Evolutionary conservation across 768 basidiomycete species (phyloP).

Genomic region (Suillus cothurnatus): DNA sequence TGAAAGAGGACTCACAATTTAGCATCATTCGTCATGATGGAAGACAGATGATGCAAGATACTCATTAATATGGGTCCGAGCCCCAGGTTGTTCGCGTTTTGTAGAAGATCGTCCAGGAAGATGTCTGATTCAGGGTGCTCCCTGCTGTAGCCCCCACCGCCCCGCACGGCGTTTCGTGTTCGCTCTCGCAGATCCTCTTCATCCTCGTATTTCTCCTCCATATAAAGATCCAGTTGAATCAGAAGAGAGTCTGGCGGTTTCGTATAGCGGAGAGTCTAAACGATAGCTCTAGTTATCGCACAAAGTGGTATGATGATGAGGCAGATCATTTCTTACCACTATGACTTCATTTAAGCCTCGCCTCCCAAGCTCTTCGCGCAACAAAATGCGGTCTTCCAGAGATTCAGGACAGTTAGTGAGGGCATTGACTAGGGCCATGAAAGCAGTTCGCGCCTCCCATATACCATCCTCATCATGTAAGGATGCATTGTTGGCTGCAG

Average conservation of each 20-base stretch:
- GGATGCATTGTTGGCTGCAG: conserved; percentile 31
- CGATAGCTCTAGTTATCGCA: conserved; percentile 2
- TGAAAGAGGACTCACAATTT: conserved; percentile 52
- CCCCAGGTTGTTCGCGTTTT: conserved; percentile 50
- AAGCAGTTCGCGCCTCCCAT: conserved; percentile 81
- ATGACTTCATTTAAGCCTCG: conserved; percentile 84
- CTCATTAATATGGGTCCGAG: conserved; percentile 46
- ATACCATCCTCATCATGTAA: conserved; percentile 58
- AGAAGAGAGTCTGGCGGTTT: conserved; percentile 77
- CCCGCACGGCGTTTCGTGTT: conserved; percentile 40
- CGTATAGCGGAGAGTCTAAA: conserved; percentile 71
- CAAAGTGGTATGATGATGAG: neutral
- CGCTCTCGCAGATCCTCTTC: conserved; percentile 82
- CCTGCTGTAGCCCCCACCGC: conserved; percentile 21
- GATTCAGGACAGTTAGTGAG: conserved; percentile 74
- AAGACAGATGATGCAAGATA: conserved; percentile 56
- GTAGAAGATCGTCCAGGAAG: conserved; percentile 61
- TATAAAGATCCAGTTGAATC: conserved; percentile 80
- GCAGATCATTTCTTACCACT: conserved; percentile 55
- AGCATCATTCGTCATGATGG: conserved; percentile 58
- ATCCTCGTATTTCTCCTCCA: conserved; percentile 90
- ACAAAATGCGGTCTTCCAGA: conserved; percentile 74
- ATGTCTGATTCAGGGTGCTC: conserved; percentile 51
- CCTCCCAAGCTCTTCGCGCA: conserved; percentile 82
- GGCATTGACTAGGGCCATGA: conserved; percentile 80